Evolutionary conservation across 441 rosid species (phyloP).

Genomic region (Hura crepitans): DNA sequence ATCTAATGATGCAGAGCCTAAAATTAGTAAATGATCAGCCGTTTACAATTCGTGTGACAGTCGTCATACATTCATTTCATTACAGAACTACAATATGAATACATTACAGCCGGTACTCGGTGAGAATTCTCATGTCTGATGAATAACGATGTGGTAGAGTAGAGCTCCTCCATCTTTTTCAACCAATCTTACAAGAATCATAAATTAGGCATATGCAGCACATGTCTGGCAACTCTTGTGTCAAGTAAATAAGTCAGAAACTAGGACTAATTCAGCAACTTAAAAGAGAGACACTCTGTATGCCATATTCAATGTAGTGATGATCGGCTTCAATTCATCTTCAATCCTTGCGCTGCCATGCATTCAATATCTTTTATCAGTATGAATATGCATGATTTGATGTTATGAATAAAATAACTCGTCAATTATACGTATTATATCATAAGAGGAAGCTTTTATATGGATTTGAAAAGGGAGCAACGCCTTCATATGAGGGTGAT

Average conservation of each 20-base stretch:
- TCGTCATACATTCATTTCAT: not conserved
- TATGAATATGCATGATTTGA: not conserved
- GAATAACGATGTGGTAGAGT: too few species aligned
- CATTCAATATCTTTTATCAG: slow-evolving; percentile 15
- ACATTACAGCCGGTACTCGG: slow-evolving; percentile 4
- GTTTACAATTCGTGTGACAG: slow-evolving; percentile 21
- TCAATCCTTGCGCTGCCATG: slow-evolving; percentile 39
- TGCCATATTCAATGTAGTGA: not conserved
- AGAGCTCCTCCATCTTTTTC: slow-evolving; percentile 1
- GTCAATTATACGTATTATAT: not conserved
- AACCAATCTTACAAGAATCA: slow-evolving; percentile 3
- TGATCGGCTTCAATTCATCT: slow-evolving; percentile 14
- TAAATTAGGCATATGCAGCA: not conserved
- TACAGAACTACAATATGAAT: slow-evolving; percentile 10
- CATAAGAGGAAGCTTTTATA: not conserved
- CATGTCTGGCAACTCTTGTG: not conserved
- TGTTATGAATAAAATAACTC: slow-evolving; percentile 8
- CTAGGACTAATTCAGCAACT: slow-evolving; percentile 11
- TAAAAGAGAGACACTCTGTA: not conserved
- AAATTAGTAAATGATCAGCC: not conserved
- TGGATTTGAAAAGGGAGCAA: slow-evolving; percentile 3
- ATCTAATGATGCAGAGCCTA: slow-evolving; percentile 4
- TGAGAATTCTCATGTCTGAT: slow-evolving; percentile 17
- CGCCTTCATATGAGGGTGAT: not conserved
- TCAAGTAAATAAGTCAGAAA: slow-evolving; percentile 16